Evolutionary conservation across 2,329 filamentous ascomycete species (phyloP), one percentile per base, ranked within the genome.

Genomic region (Macroventuria anomochaeta): DNA sequence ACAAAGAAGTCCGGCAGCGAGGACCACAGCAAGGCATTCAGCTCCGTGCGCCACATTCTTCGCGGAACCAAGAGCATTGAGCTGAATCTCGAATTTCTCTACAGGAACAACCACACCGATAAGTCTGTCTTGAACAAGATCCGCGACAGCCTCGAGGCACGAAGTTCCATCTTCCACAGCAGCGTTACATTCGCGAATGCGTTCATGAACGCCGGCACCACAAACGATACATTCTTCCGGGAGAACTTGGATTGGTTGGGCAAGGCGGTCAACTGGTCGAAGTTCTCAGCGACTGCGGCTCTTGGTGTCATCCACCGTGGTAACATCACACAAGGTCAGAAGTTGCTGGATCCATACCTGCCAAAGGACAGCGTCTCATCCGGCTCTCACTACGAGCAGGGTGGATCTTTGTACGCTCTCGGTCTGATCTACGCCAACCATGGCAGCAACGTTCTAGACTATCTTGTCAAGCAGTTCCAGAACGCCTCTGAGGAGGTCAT

Each of bases 251-350:
- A 99, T 63, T 99, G 95, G 95, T 80, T 99, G 3, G 93, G 93
- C 56, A 99, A 97, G 80, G 95, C 95, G 21, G 92, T 97, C 40
- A 99, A 99, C 79, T 99, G 95, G 95, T 97, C 93, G 57, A 99
- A 99, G 75, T 99, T 99, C 74, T 97, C 95, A 0, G 95, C 95
- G 12, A 99, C 95, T 4, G 95, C 95, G 51, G 95, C 95, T 7
- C 81, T 99, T 5, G 95, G 95, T 75, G 95, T 97, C 44, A 97
- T 99, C 59, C 95, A 99, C 76, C 89, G 92, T 38, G 95, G 95
- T 50, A 99, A 99, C 75, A 82, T 99, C 54, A 90, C 89, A 20
- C 93, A 99, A 70, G 95, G 93, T 1, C 87, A 92, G 70, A 96
- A 96, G 78, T 84, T 99, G 2, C 83, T 99, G 12, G 92, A 96